Conservation (phyloP, 2,329 filamentous ascomycete genomes). For the Aspergillus texensis region DNA sequence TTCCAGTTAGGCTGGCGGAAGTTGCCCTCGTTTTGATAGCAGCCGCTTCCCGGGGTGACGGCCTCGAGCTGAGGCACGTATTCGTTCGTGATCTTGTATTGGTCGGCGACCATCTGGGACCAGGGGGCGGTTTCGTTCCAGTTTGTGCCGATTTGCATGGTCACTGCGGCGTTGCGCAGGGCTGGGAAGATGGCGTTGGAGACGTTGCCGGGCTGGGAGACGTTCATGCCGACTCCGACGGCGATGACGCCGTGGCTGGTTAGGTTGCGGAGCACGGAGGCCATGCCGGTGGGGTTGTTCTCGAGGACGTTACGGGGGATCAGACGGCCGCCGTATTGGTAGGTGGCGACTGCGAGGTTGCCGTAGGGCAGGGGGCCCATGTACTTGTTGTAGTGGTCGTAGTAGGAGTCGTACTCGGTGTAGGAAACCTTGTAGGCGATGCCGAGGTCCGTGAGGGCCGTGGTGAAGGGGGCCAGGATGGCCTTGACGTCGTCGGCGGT, state of each 20-base stretch:
- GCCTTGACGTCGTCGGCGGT: conserved; percentile 47
- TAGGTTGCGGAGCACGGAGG: conserved; percentile 36
- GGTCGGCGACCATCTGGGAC: conserved; percentile 38
- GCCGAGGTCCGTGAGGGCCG: conserved; percentile 41
- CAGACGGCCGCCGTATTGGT: conserved; percentile 37
- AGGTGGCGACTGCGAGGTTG: conserved; percentile 28
- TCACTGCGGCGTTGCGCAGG: conserved; percentile 42
- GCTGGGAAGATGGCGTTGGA: conserved; percentile 45
- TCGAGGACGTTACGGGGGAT: conserved; percentile 39
- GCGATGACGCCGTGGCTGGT: conserved; percentile 37
- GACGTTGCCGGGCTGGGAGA: conserved; percentile 37
- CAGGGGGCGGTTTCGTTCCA: conserved; percentile 45
- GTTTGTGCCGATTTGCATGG: conserved; percentile 36
- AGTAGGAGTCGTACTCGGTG: conserved; percentile 35
- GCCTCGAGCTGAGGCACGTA: conserved; percentile 43
- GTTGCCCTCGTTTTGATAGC: conserved; percentile 49
- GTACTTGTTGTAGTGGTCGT: conserved; percentile 38
- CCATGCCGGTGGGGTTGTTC: conserved; percentile 33
- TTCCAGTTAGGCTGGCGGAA: conserved; percentile 46
- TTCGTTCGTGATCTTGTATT: conserved; percentile 43
- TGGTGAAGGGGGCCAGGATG: conserved; percentile 50
- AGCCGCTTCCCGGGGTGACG: conserved; percentile 41
- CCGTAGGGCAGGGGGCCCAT: conserved; percentile 34
- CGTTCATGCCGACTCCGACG: conserved; percentile 44
- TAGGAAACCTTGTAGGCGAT: conserved; percentile 36